Base-by-base conservation (phyloP, 768 basidiomycete genomes). In the Rhizopogon vinicolor region DNA sequence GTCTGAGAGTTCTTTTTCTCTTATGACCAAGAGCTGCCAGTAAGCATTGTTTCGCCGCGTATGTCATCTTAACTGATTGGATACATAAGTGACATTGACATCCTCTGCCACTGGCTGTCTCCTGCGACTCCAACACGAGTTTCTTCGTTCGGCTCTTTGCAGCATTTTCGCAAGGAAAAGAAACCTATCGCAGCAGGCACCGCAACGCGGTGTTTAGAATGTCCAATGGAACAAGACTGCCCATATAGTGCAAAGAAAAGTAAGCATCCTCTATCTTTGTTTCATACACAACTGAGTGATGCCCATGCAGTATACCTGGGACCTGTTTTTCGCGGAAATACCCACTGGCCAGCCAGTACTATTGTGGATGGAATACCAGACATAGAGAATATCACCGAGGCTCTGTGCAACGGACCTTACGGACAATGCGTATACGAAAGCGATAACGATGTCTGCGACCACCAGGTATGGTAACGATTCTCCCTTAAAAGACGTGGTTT, bases 1-100 rank as follows among this genome's bases (percentile, higher is more conserved):
- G 65, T 69, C 73, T 3, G 72, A 77, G 6, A 87, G 88, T 61
- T 86, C 84, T 22, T 94, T 94, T 68, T 84, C 87, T 13, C 78
- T 95, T 50, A 84, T 95, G 86, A 87, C 91, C n/a, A 95, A 95
- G 75, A 85, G 85, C 60, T 95, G 89, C 80, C 93, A 95, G 91
- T 92, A 68, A 63, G 85, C 72, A 5, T 49, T 48, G 51, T 41
- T 41, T 46, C 45, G 19, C 35, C n/a, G 41, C 35, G 18, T 33
- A 54, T 31, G 25, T 52, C 22, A 52, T 13, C 29, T 35, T 31
- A 53, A 42, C 55, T 57, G 49, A 55, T 54, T 25, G 22, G 19
- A 35, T 25, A 12, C 42, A 55, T 10, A 63, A 93, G 92, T 63
- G 93, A 95, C 67, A 86, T 95, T 55, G 92, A 94, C 62, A 77